These are phyloP conservation scores for Kandelia obovata DNA, from an alignment of 345 rosid genomes.

Conservation along the genomic window DNA sequence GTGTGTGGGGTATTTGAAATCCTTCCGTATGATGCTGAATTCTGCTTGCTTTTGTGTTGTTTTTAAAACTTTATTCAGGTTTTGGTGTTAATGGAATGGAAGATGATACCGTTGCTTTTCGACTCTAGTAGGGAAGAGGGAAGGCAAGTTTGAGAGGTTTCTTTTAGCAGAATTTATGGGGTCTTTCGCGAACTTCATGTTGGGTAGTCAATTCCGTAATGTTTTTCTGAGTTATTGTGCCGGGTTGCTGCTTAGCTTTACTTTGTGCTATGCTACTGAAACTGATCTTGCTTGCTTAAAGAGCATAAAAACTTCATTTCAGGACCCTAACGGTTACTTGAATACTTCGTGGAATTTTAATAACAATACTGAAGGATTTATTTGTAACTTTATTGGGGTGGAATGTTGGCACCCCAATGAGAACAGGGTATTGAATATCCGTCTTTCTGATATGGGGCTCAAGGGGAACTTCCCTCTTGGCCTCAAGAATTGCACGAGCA, in stretches of 20 bases:
- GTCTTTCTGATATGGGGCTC: slow-evolving; percentile 19
- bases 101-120: not conserved
- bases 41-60: not conserved
- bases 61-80: too few relatives aligned
- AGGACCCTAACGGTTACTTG: slow-evolving; percentile 24
- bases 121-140: not conserved
- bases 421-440: slow-evolving; percentile 27
- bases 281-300: slow-evolving; percentile 22
- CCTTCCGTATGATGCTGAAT: not conserved
- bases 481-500: slow-evolving; percentile 17
- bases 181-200: not conserved
- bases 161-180: not conserved
- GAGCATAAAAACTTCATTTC: slow-evolving; percentile 10
- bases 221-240: not conserved
- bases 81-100: not conserved
- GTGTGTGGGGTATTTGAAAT: not conserved
- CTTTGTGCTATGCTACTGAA: slow-evolving; percentile 9
- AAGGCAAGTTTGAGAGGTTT: not conserved
- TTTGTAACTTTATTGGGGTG: slow-evolving; percentile 24
- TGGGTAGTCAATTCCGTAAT: not conserved
- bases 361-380: slow-evolving; percentile 20
- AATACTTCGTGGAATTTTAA: slow-evolving; percentile 22
- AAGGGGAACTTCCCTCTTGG: slow-evolving; percentile 26
- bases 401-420: slow-evolving; percentile 37
- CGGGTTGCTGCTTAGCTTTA: slow-evolving; percentile 3